phyloP scores from a whole-genome alignment of 805 yeast species.

The Yarrowia sp. region DNA sequence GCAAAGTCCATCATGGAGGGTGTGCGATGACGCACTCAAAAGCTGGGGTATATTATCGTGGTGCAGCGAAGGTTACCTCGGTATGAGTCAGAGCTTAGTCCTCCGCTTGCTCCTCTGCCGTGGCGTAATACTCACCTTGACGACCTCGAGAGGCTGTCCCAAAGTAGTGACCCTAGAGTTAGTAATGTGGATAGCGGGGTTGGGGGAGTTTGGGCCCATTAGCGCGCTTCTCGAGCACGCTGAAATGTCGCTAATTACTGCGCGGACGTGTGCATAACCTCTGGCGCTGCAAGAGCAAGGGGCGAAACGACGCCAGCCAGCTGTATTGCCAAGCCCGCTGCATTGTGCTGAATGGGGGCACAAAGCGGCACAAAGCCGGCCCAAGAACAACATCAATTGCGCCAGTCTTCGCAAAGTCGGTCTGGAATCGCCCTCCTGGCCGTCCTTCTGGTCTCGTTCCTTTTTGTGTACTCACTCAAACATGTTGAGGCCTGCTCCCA shows the following conservation, averaged over 20 bases:
- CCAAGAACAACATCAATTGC: too few relatives aligned
- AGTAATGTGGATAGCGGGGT: background rate
- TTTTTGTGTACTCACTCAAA: slow-evolving; percentile 53
- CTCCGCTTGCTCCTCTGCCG: background rate
- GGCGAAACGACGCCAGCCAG: too few relatives aligned
- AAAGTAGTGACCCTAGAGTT: slow-evolving; percentile 66
- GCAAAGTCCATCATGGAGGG: background rate
- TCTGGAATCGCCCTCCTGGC: background rate
- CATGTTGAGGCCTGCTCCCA: slow-evolving; percentile 91
- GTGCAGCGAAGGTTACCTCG: slow-evolving; percentile 27
- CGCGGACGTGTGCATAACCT: background rate
- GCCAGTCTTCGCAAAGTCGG: background rate
- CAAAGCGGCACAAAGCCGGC: background rate
- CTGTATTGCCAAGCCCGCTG: background rate
- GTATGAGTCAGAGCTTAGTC: background rate
- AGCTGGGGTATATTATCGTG: slow-evolving; percentile 23
- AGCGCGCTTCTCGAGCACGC: background rate
- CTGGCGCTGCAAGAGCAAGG: background rate
- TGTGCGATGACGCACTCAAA: slow-evolving; percentile 20
- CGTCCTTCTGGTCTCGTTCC: background rate
- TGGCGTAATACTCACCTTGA: slow-evolving; percentile 40
- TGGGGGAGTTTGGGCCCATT: background rate
- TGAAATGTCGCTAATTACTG: background rate
- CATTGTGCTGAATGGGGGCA: background rate
- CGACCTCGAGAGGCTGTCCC: slow-evolving; percentile 96